Evolutionary conservation across 2,329 filamentous ascomycete genomes (phyloP).

Genomic region (Ascochyta fabae): DNA sequence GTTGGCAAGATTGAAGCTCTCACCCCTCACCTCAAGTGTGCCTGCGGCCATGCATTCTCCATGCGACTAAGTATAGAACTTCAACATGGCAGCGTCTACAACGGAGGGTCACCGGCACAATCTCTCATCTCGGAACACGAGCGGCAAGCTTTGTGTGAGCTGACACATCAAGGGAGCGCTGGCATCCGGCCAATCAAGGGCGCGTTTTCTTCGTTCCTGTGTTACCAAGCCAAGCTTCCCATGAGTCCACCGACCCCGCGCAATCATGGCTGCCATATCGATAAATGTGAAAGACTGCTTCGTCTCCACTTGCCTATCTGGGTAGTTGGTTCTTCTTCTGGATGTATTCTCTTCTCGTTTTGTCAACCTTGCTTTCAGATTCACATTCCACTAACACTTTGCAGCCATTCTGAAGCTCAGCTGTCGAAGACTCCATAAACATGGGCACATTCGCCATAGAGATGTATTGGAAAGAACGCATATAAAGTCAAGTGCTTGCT

Average conservation of each 20-base stretch:
- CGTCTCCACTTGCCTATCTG: constrained; percentile 5
- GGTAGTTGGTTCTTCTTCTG: background rate
- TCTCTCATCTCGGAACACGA: constrained; percentile 9
- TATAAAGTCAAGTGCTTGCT: background rate
- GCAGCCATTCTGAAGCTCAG: background rate
- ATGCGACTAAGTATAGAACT: constrained; percentile 12
- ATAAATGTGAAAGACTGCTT: background rate
- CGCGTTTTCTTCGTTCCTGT: constrained; percentile 5
- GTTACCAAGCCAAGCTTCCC: constrained; percentile 9
- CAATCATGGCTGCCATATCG: background rate
- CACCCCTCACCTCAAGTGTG: constrained; percentile 2
- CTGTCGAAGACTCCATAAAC: background rate
- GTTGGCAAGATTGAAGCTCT: background rate
- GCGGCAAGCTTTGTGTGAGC: background rate
- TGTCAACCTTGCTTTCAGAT: constrained; percentile 14
- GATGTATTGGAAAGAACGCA: background rate
- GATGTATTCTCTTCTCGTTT: background rate
- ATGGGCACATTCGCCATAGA: background rate
- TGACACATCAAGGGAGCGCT: constrained; percentile 3
- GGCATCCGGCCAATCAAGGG: background rate
- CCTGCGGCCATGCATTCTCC: constrained; percentile 15
- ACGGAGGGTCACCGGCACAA: background rate
- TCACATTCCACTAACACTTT: constrained; percentile 8
- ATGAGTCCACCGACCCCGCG: background rate
- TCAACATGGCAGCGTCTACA: background rate